Percentiles rank a stretch among this genome's conserved stretches.
phyloP scores from a whole-genome alignment of 805 yeast genomes.

The Aciculoconidium aculeatum region DNA sequence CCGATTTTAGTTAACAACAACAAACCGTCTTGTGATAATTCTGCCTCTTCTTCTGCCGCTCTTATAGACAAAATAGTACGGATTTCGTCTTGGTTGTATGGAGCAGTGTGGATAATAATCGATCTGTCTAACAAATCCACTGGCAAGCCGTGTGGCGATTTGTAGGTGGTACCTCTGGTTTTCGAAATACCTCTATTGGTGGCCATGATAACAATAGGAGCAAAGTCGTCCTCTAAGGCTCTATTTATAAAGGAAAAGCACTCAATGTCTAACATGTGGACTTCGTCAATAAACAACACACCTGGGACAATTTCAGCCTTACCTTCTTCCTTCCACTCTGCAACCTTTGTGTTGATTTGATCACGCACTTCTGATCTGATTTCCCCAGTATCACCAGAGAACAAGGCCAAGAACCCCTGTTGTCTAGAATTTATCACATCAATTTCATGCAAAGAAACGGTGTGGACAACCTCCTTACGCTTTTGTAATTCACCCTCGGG shows the following conservation, averaged over 20 bases:
- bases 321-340: conserved; percentile 98
- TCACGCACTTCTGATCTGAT: conserved; percentile 92
- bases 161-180: conserved; percentile 89
- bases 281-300: conserved; percentile 95
- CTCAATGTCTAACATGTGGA: conserved; percentile 96
- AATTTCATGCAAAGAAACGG: conserved; percentile 95
- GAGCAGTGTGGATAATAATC: conserved; percentile 80
- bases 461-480: conserved; percentile 92
- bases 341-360: conserved; percentile 93
- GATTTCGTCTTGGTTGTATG: conserved; percentile 78
- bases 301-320: conserved; percentile 98
- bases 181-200: conserved; percentile 94
- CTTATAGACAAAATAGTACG: conserved; percentile 81
- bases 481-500: conserved; percentile 99
- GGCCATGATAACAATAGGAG: conserved; percentile 97
- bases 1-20: conserved; percentile 87
- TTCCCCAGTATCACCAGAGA: conserved; percentile 97
- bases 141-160: conserved; percentile 97
- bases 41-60: conserved; percentile 91
- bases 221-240: conserved; percentile 92
- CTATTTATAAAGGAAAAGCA: conserved; percentile 92
- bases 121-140: conserved; percentile 90
- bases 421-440: conserved; percentile 97
- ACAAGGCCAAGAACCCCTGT: conserved; percentile 93
- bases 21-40: conserved; percentile 73